Evolutionary conservation across 139 green algal genomes (phyloP).

Genomic region (Chlamydomonas incerta): DNA sequence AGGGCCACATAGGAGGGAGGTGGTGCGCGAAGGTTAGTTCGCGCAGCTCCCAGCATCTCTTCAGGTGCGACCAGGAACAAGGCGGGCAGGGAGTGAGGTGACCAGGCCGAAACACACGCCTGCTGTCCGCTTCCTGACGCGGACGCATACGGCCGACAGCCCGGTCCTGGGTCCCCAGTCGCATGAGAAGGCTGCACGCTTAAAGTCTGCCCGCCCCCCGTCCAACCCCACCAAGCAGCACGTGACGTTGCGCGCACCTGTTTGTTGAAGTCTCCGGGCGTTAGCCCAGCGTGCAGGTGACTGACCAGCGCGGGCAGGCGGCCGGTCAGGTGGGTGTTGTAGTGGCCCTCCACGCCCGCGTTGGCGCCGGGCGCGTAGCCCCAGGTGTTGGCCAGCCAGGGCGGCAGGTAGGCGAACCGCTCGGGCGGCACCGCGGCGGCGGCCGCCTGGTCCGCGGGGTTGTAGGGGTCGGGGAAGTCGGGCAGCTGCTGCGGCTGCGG

Average conservation of each 20-base stretch:
- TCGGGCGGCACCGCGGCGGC: constrained; percentile 17
- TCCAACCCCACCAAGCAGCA: too few species aligned
- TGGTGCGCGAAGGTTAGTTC: background rate
- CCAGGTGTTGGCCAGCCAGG: constrained; percentile 36
- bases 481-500: too few species aligned
- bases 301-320: background rate
- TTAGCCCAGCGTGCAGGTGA: constrained; percentile 27
- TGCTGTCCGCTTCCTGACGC: too few species aligned
- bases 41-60: too few species aligned
- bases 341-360: constrained; percentile 17
- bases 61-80: too few species aligned
- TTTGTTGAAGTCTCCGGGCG: constrained; percentile 19
- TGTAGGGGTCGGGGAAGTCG: constrained; percentile 27
- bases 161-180: too few species aligned
- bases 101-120: too few species aligned
- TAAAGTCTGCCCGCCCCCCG: too few species aligned
- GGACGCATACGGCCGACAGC: too few species aligned
- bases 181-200: too few species aligned
- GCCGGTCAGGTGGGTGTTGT: constrained; percentile 14
- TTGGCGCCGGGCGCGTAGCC: background rate
- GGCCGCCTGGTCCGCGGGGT: background rate
- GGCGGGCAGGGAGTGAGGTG: too few species aligned
- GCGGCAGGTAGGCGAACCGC: constrained; percentile 30
- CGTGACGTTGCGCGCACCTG: background rate
- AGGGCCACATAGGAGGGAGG: background rate